Evolutionary conservation across 2,329 filamentous ascomycete species (phyloP), one percentile per base, ranked within the genome.

Genomic region (Penicillium sp.): DNA sequence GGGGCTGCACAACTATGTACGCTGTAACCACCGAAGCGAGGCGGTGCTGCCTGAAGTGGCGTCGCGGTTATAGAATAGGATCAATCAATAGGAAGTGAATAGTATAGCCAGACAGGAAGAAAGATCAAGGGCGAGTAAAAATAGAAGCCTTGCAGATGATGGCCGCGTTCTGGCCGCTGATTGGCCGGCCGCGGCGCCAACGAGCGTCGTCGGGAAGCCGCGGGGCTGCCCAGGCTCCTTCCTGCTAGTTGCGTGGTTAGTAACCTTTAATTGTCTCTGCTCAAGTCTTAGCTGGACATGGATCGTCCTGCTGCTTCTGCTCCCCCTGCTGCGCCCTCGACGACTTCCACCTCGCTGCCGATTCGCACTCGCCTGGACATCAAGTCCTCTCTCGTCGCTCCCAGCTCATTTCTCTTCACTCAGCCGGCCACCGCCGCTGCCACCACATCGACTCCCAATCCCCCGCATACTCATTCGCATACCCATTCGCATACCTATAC

Each of bases 11-110:
- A 61, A 59, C 33, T 68, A 72, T 59, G 67, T 78, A 26, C 70
- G 77, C 52, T 77, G 74, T 57, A 77, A 72, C 61, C 66, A 77
- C 47, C 67, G 68, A 21, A 70, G 73, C 1, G 75, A 79, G 59
- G 60, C 64, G 12, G 64, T 79, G 28, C 63, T 79, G 12, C 77
- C 76, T 18, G 58, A 66, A 33, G 72, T 79, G 43, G 71, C 62
- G 40, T 62, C 68, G 6, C 64, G 64, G 43, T 60, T 75, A 16
- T 23, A 55, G 20, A n/a, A n/a, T n/a, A n/a, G n/a, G n/a, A n/a
- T n/a, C n/a, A n/a, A n/a, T n/a, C n/a, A n/a, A n/a, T n/a, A n/a
- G n/a, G n/a, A n/a, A n/a, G n/a, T n/a, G n/a, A n/a, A 6, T 20
- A 18, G 30, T 50, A 26, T 23, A 23, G 26, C 5, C 20, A 48